A percentile compares a stretch with the other conserved stretches of the same genome.
phyloP scores from a whole-genome alignment of 1,139 yeast species.

The Debaryomyces nepalensis region DNA sequence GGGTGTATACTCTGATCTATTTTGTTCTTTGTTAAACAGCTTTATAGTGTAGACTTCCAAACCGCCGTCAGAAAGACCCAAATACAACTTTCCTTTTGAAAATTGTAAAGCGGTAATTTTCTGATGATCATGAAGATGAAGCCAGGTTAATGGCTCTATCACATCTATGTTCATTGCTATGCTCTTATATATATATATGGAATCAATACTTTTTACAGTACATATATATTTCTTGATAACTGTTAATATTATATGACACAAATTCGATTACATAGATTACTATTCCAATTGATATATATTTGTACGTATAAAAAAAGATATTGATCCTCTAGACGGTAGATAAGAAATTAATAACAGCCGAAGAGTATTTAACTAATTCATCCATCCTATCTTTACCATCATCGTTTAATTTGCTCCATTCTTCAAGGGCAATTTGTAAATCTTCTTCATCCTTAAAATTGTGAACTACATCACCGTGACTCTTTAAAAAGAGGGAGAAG shows the following conservation, averaged over 20 bases:
- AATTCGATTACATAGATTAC: constrained; percentile 1
- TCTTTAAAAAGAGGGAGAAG: constrained; percentile 71
- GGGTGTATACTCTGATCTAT: not conserved
- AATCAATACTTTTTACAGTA: too few species aligned
- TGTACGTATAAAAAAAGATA: constrained; percentile 10
- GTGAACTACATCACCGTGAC: constrained; percentile 83
- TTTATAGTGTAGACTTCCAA: constrained; percentile 26
- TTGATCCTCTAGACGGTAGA: constrained; percentile 32
- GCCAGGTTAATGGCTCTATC: constrained; percentile 35
- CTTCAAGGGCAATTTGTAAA: constrained; percentile 48
- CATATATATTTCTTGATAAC: too few species aligned
- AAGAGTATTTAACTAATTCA: constrained; percentile 74
- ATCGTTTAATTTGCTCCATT: constrained; percentile 54
- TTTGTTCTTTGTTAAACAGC: not conserved
- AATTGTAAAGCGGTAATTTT: constrained; percentile 33
- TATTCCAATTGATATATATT: constrained; percentile 14
- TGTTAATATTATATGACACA: constrained; percentile 11
- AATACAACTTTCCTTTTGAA: constrained; percentile 28
- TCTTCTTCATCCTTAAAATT: constrained; percentile 41
- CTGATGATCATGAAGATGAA: constrained; percentile 27
- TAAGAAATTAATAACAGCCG: constrained; percentile 77
- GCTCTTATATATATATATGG: not conserved
- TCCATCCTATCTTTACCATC: constrained; percentile 59
- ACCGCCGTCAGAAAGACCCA: constrained; percentile 46
- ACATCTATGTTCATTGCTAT: constrained; percentile 35